Conservation (phyloP, 169 alveolate species). For the Plasmodium ovale region DNA sequence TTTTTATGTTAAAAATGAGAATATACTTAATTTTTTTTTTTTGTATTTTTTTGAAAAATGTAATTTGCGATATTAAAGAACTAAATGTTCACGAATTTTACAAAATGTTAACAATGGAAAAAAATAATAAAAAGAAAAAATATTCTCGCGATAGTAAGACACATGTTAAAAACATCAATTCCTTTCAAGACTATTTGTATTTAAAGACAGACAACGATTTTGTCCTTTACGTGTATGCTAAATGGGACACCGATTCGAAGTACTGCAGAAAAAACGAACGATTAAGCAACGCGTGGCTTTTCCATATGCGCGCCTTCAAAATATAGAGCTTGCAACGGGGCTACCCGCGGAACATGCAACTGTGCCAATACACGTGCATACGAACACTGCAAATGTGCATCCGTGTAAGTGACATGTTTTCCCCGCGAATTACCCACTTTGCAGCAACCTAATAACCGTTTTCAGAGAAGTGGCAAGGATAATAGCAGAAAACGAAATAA, state of each 20-base stretch:
- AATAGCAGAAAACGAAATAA: conserved; percentile 36
- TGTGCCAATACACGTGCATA: neutral
- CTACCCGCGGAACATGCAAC: too few species aligned
- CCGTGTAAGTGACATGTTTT: neutral
- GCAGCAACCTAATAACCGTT: conserved; percentile 56
- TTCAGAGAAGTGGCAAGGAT: conserved; percentile 75
- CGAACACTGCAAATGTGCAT: conserved; percentile 16
- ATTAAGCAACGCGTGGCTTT: neutral
- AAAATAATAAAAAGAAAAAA: conserved; percentile 54
- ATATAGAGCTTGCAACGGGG: too few species aligned
- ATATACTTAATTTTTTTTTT: conserved; percentile 23
- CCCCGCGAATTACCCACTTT: neutral
- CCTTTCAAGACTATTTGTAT: conserved; percentile 31
- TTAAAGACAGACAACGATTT: conserved; percentile 57
- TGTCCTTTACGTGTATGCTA: conserved; percentile 73
- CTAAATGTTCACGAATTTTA: conserved; percentile 53
- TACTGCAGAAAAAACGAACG: neutral
- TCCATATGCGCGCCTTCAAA: too few species aligned
- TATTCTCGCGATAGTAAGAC: conserved; percentile 20
- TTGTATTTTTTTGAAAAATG: conserved; percentile 22
- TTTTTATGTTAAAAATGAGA: conserved; percentile 39
- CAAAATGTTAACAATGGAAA: conserved; percentile 52
- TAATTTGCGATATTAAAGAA: conserved; percentile 53
- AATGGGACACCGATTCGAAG: conserved; percentile 76
- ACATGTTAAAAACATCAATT: conserved; percentile 17